Evolutionary conservation across 495 filamentous ascomycete genomes (phyloP).

Genomic region (Lophiotrema nucula): DNA sequence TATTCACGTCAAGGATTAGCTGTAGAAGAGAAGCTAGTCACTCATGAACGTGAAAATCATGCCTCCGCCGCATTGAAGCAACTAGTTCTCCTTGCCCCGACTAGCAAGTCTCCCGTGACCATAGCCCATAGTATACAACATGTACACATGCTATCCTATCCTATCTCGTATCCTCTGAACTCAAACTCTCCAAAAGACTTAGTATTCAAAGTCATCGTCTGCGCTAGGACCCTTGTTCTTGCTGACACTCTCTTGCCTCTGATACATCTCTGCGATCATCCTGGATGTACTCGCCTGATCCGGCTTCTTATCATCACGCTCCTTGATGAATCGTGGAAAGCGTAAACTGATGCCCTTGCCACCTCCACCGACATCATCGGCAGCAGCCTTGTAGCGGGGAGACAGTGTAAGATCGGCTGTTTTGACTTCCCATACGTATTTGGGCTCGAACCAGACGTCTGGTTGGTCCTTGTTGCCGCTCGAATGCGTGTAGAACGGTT

Average conservation of each 20-base stretch:
- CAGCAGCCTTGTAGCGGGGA: slow-evolving; percentile 84
- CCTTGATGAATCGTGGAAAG: slow-evolving; percentile 88
- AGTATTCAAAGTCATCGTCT: slow-evolving; percentile 99
- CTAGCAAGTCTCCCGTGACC: too few species aligned
- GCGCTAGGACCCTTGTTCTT: slow-evolving; percentile 76
- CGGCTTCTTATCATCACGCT: slow-evolving; percentile 89
- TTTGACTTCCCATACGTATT: slow-evolving; percentile 95
- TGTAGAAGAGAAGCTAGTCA: too few species aligned
- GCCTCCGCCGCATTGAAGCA: too few species aligned
- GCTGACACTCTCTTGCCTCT: slow-evolving; percentile 81
- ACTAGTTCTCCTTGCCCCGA: too few species aligned
- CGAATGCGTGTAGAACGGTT: slow-evolving; percentile 90
- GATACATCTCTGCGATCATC: slow-evolving; percentile 94
- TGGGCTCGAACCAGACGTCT: slow-evolving; percentile 97
- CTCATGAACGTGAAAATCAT: too few species aligned
- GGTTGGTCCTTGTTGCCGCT: slow-evolving; percentile 84
- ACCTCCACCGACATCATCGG: slow-evolving; percentile 61
- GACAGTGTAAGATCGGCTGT: slow-evolving; percentile 91
- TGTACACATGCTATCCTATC: too few species aligned
- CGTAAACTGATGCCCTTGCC: slow-evolving; percentile 84
- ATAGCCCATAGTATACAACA: too few species aligned
- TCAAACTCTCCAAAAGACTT: too few species aligned
- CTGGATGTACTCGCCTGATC: slow-evolving; percentile 82
- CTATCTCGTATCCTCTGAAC: too few species aligned
- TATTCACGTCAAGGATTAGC: too few species aligned